Evolutionary conservation across 129 eudicot species (phyloP).

Genomic region (Deinandra increscens): DNA sequence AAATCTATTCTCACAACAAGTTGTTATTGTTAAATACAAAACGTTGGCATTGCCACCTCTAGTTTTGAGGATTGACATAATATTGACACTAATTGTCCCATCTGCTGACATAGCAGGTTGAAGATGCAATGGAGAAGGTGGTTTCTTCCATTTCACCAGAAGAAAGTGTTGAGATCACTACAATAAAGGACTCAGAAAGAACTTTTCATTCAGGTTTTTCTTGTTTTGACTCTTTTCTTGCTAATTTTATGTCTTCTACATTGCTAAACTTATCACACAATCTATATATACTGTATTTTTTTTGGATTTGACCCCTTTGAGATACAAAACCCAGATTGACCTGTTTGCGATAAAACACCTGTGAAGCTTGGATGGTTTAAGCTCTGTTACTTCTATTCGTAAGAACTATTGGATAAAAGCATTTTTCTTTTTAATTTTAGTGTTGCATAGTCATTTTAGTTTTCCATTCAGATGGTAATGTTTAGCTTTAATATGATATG

Average conservation of each 20-base stretch:
- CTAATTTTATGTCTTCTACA: background rate
- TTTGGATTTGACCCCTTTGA: background rate
- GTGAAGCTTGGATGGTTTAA: background rate
- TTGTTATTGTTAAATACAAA: background rate
- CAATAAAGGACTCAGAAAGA: conserved; percentile 11
- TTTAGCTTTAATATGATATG: background rate
- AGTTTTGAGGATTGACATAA: conserved; percentile 4
- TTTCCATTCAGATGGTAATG: background rate
- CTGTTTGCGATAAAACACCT: background rate
- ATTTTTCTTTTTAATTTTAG: background rate
- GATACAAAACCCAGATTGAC: background rate
- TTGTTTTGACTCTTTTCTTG: conserved; percentile 4
- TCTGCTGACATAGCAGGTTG: conserved; percentile 32
- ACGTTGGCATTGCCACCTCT: conserved; percentile 4
- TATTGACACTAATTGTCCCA: conserved; percentile 9
- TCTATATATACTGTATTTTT: conserved; percentile 4
- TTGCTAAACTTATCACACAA: background rate
- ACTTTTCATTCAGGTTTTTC: conserved; percentile 34
- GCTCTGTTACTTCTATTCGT: background rate
- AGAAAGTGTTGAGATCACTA: conserved; percentile 28
- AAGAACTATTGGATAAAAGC: background rate
- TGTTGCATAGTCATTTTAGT: background rate
- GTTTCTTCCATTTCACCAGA: conserved; percentile 30
- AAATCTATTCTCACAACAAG: background rate
- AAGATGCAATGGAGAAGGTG: conserved; percentile 25